A percentile compares a stretch with the other conserved stretches of the same genome.
phyloP scores from a whole-genome alignment of 306 rosid species.

The Malus orientalis region DNA sequence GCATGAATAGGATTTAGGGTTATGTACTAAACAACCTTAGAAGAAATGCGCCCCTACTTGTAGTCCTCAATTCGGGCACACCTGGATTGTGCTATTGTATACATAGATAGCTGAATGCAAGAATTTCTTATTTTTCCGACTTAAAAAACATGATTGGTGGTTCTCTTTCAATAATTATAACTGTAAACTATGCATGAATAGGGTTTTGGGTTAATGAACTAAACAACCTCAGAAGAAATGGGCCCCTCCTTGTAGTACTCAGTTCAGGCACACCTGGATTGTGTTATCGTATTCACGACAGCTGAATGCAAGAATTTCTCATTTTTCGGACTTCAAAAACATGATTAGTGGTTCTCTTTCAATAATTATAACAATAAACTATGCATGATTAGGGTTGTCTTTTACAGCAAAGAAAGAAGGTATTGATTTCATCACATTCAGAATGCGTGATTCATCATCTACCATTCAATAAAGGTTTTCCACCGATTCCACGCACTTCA shows the following conservation, averaged over 20 bases:
- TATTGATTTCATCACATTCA: neutral
- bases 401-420: neutral
- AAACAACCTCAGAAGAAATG: too few species aligned
- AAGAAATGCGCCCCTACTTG: too few species aligned
- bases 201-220: too few species aligned
- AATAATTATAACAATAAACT: too few species aligned
- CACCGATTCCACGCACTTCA: neutral
- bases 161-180: too few species aligned
- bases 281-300: neutral
- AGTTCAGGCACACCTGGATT: rapidly evolving
- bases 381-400: neutral
- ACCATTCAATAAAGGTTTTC: neutral
- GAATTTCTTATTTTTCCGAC: neutral
- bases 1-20: too few species aligned
- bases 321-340: too few species aligned
- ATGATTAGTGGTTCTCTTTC: neutral
- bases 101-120: neutral
- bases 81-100: neutral
- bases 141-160: too few species aligned
- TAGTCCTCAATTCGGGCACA: too few species aligned
- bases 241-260: too few species aligned
- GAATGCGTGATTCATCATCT: neutral
- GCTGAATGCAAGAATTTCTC: neutral
- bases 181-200: too few species aligned
- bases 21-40: too few species aligned